Evolutionary conservation across 176 grass and related monocot genomes (phyloP), one percentile per base, ranked within the genome.

Genomic region (Rhynchospora pubera): DNA sequence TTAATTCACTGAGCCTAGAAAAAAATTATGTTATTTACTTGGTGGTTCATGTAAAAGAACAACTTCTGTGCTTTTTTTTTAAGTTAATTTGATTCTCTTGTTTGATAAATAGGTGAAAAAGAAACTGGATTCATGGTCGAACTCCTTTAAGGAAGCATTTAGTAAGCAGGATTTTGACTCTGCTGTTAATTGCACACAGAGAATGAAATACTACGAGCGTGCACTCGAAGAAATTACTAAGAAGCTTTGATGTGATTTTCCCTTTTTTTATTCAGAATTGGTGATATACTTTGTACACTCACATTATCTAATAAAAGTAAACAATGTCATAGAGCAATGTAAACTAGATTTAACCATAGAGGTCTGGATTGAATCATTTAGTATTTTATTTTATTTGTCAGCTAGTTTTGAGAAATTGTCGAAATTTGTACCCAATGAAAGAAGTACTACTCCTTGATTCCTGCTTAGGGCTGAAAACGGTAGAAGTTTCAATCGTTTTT

Each of bases 141-240:
- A 61, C 34, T 85, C 85, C n/a, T 98, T 94, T 78, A 19, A 57
- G 47, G 78, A 93, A 84, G 90, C 90, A 15, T 98, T 93, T 57
- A 21, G 83, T 0, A 88, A 85, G 51, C 61, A 62, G 28, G 82
- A 94, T 68, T 93, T 93, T 24, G 64, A 90, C 16, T n/a, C 28
- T 63, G 90, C 92, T 13, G 76, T 94, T 57, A 55, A 84, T 84
- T 86, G 90, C 60, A 94, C 82, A 12, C 89, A 94, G 61, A 88
- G 92, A 88, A 94, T 98, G 92, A 94, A 84, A 81, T 98, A 98
- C 72, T 94, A 94, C 15, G 92, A 91, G 45, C 88, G 85, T 7
- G 96, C 92, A 47, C 71, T 91, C 15, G 89, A 98, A 93, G 92
- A 94, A 83, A 93, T 89, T 4, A 80, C 85, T 72, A 98, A 95